Base-by-base conservation (phyloP, 768 basidiomycete genomes). In the Cystofilobasidium capitatum region DNA sequence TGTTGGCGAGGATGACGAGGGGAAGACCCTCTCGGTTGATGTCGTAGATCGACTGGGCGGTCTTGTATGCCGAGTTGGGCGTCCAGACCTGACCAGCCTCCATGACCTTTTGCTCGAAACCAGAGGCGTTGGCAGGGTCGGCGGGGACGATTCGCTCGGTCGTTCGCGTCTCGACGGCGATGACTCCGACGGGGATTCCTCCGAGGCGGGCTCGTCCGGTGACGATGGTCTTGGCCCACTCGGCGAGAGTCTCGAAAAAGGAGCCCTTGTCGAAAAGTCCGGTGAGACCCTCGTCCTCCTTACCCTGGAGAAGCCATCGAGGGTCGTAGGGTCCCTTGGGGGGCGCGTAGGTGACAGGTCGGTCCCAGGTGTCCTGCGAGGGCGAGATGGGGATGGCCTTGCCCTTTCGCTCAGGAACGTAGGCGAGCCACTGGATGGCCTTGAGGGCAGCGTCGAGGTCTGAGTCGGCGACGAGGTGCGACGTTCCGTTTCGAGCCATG, bases 401-500 rank as follows among this genome's bases (percentile, higher is more conserved):
- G 67, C 87, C 87, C 75, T 87, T 91, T 72, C 81, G 80, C 73
- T 88, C 88, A 13, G 96, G 94, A 2, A 98, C 83, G 76, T 91
- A 99, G 12, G 92, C 89, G 68, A 99, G 76, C 91, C 96, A 99
- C 72, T 91, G 84, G 54, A 97, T 80, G 71, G 98, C 97, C 68
- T 92, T 88, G 31, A 87, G 86, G 20, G 93, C 91, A 67, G 96
- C 96, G 77, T 98, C 90, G 39, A 99, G 80, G 76, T 99, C 96
- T 76, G 91, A 97, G 73, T 84, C 84, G 39, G 96, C 93, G 4
- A 91, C 93, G 67, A 98, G 80, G 76, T 99, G 96, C 6, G 94
- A 96, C 64, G 98, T 89, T 79, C 96, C 96, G 75, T 99, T 99
- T 85, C 97, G 97, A 85, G 91, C 89, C 96, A 99, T 98, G 81